Conservation (phyloP, 2,329 filamentous ascomycete genomes). For the Microthyrium microscopicum region DNA sequence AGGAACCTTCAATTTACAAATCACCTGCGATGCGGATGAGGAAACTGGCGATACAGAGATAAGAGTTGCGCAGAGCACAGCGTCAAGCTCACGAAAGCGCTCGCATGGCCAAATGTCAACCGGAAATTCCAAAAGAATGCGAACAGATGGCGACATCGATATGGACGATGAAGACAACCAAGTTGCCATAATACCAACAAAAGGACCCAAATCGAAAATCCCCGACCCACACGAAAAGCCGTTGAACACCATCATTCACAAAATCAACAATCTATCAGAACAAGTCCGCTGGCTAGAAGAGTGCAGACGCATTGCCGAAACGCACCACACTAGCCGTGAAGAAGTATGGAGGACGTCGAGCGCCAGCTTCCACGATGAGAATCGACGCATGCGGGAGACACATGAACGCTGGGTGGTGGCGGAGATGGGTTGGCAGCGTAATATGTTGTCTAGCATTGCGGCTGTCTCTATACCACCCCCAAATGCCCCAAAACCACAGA, state of each 20-base stretch:
- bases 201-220: slow-evolving; percentile 8
- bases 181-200: slow-evolving; percentile 9
- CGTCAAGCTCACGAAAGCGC: not conserved
- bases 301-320: slow-evolving; percentile 19
- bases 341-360: slow-evolving; percentile 25
- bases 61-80: no score
- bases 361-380: slow-evolving; percentile 23
- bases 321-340: slow-evolving; percentile 19
- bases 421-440: slow-evolving; percentile 17
- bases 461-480: no score
- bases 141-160: no score
- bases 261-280: slow-evolving; percentile 17
- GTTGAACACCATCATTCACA: slow-evolving; percentile 10
- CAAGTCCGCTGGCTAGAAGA: slow-evolving; percentile 23
- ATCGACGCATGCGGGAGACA: slow-evolving; percentile 18
- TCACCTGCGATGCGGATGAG: no score
- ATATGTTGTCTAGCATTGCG: no score
- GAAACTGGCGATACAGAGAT: no score
- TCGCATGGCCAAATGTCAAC: no score
- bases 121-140: no score
- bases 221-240: slow-evolving; percentile 12
- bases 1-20: no score
- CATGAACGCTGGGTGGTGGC: slow-evolving; percentile 18
- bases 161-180: no score
- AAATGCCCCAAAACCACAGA: no score